phyloP scores from a whole-genome alignment of 495 filamentous ascomycete species.

The Aspergillus incahuasiensis region DNA sequence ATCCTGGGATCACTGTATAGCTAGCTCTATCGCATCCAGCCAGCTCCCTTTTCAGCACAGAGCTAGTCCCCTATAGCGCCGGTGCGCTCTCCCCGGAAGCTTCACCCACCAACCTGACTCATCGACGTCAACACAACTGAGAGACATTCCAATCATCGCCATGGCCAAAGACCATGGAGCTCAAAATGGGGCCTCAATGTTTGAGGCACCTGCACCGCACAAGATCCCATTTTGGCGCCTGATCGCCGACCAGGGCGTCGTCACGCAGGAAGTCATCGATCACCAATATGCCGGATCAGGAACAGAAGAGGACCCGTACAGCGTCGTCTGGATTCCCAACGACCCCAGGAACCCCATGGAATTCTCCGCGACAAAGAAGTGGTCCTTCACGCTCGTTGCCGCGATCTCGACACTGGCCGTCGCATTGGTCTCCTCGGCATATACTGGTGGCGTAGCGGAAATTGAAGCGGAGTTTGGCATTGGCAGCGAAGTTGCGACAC shows the following conservation, averaged over 20 bases:
- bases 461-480: slow-evolving; percentile 57
- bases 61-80: neutral
- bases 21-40: no score
- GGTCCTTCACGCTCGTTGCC: slow-evolving; percentile 60
- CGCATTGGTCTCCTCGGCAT: slow-evolving; percentile 72
- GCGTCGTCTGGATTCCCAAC: slow-evolving; percentile 67
- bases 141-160: slow-evolving; percentile 4
- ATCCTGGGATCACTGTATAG: neutral
- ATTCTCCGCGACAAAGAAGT: slow-evolving; percentile 60
- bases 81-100: neutral
- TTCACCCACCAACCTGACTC: neutral
- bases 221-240: slow-evolving; percentile 43
- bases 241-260: slow-evolving; percentile 48
- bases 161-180: slow-evolving; percentile 28
- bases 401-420: slow-evolving; percentile 69
- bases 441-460: slow-evolving; percentile 63
- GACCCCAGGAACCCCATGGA: slow-evolving; percentile 70
- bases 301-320: slow-evolving; percentile 68
- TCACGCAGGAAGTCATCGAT: slow-evolving; percentile 54
- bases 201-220: slow-evolving; percentile 28
- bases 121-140: neutral
- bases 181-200: slow-evolving; percentile 26
- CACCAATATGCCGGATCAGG: slow-evolving; percentile 63
- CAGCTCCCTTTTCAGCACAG: neutral
- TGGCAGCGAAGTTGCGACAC: slow-evolving; percentile 54